A percentile compares a stretch with the other conserved stretches of the same genome.
These are phyloP conservation scores for Cryoendolithus antarcticus DNA, from an alignment of 2,329 filamentous ascomycete species.

Conservation along the genomic window DNA sequence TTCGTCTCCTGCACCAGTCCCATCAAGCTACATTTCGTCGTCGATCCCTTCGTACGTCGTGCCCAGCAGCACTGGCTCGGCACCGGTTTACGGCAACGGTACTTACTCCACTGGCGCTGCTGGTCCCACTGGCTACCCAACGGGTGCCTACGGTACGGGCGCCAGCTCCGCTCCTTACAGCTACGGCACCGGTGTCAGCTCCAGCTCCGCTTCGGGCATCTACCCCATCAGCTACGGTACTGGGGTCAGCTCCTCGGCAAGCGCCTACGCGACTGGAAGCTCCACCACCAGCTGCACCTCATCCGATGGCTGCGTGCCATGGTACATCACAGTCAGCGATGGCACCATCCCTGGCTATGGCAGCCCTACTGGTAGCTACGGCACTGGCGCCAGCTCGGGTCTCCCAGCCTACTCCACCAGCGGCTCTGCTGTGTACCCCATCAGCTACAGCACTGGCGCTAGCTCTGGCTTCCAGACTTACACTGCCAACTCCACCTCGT, in stretches of 20 bases:
- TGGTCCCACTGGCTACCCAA: no score
- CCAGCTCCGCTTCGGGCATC: background rate
- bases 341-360: background rate
- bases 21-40: no score
- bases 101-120: no score
- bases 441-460: conserved; percentile 1
- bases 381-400: no score
- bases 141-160: no score
- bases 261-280: background rate
- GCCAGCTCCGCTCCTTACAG: no score
- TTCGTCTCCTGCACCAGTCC: background rate
- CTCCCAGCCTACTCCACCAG: no score
- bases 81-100: no score
- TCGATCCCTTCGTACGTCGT: no score
- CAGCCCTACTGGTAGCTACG: no score
- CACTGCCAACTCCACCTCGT: conserved; percentile 1
- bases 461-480: conserved; percentile 2
- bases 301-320: no score
- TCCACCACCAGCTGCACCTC: conserved; percentile 2
- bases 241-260: background rate
- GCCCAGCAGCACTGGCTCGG: no score
- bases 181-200: background rate
- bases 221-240: background rate
- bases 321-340: conserved; percentile 1
- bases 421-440: background rate